A percentile compares a stretch with the other conserved stretches of the same genome.
These are phyloP conservation scores for Pseudocercospora fijiensis DNA, from an alignment of 2,329 filamentous ascomycete species.

Conservation along the genomic window DNA sequence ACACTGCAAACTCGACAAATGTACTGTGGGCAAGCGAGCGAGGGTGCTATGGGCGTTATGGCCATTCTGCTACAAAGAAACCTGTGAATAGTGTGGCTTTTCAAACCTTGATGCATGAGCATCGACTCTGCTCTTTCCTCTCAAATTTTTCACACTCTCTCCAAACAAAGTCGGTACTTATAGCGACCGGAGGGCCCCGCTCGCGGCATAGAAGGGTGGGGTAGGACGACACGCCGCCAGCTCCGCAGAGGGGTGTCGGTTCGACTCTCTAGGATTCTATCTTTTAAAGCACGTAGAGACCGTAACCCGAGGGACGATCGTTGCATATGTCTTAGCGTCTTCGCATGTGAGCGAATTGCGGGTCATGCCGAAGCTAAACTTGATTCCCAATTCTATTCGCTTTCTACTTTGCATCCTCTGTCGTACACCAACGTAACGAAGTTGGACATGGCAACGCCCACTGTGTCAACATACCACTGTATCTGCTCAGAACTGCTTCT, in stretches of 20 bases:
- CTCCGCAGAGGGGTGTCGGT: no score
- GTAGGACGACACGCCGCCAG: no score
- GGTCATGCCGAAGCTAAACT: background rate
- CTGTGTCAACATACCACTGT: slow-evolving; percentile 57
- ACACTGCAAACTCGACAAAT: background rate
- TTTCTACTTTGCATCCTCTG: background rate
- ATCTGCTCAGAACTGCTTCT: slow-evolving; percentile 66
- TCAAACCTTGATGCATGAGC: background rate
- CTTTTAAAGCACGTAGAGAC: no score
- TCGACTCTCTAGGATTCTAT: no score
- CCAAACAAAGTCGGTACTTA: no score
- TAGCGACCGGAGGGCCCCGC: no score
- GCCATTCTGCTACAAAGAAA: background rate
- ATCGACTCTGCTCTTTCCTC: background rate
- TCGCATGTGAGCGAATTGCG: background rate
- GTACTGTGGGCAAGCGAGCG: slow-evolving; percentile 5
- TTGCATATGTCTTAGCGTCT: no score
- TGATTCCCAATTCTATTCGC: background rate
- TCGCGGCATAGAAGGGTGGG: no score
- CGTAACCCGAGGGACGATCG: no score
- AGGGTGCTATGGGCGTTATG: slow-evolving; percentile 12
- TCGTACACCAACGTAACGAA: background rate
- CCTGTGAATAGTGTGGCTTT: background rate
- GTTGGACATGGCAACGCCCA: background rate
- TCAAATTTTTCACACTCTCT: background rate